Percentiles rank a stretch among this genome's conserved stretches.
Evolutionary conservation across 176 grass and related monocot species (phyloP).

Genomic region (Oryza longistaminata): DNA sequence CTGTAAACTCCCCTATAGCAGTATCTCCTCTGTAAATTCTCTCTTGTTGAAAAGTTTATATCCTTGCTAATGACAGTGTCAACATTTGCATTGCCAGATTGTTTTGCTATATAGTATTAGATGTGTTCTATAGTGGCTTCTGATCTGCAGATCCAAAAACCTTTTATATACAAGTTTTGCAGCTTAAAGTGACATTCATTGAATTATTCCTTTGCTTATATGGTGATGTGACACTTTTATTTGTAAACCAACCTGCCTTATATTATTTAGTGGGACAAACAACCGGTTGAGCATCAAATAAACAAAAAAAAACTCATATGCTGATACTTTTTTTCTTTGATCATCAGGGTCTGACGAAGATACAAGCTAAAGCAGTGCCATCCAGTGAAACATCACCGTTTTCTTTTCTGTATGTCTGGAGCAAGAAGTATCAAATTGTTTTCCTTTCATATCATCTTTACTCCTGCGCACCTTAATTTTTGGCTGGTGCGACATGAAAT

Average conservation of each 20-base stretch:
- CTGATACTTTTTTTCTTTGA: slow-evolving; percentile 3
- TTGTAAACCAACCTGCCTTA: neutral
- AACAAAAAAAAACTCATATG: neutral
- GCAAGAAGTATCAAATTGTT: neutral
- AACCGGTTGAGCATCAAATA: neutral
- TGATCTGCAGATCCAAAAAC: neutral
- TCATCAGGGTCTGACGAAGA: slow-evolving; percentile 20
- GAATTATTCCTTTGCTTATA: neutral
- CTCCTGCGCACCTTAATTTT: slow-evolving; percentile 22
- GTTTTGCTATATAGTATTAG: neutral
- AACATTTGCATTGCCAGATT: neutral
- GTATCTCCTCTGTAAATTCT: slow-evolving; percentile 20
- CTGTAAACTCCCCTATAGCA: neutral
- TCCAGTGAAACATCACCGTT: neutral
- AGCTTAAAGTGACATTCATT: neutral
- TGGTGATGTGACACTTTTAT: neutral
- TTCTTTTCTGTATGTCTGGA: neutral
- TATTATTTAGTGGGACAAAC: neutral
- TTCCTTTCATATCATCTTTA: neutral
- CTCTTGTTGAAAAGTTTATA: neutral
- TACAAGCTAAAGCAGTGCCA: neutral
- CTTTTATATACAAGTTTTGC: neutral
- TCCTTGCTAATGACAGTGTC: neutral
- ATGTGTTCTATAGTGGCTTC: neutral
- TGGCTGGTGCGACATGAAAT: slow-evolving; percentile 29